Conservation (phyloP, 2,329 filamentous ascomycete genomes). For the Pleoardoris graminearum region DNA sequence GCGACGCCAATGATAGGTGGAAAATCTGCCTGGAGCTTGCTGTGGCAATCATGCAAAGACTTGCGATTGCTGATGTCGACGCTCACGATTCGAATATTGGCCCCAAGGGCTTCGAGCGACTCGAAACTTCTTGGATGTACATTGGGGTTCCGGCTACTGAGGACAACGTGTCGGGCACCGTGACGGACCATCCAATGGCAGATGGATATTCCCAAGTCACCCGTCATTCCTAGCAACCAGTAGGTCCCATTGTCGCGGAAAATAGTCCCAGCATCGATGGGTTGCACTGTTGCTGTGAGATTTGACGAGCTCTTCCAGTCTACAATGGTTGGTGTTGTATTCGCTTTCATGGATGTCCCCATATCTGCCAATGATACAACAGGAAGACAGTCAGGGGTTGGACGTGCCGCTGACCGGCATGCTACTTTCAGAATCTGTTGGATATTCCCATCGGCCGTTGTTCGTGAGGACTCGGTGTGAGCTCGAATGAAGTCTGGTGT, state of each 20-base stretch:
- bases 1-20: constrained; percentile 21
- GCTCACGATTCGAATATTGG: constrained; percentile 7
- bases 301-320: constrained; percentile 5
- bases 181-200: constrained; percentile 27
- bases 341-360: neutral
- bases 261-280: constrained; percentile 10
- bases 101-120: constrained; percentile 5
- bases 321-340: neutral
- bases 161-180: constrained; percentile 25
- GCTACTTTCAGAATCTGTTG: neutral
- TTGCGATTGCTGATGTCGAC: constrained; percentile 7
- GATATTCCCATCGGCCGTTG: neutral
- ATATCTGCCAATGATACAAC: neutral
- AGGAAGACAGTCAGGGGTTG: neutral
- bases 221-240: constrained; percentile 24
- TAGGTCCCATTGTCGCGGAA: constrained; percentile 7
- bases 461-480: constrained; percentile 3
- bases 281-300: neutral
- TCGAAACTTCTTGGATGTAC: constrained; percentile 27
- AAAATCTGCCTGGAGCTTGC: constrained; percentile 4
- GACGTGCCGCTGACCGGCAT: neutral
- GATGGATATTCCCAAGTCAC: constrained; percentile 23
- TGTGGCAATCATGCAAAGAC: neutral
- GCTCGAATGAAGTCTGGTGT: constrained; percentile 5
- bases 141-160: constrained; percentile 48